phyloP scores from a whole-genome alignment of 2,329 filamentous ascomycete species.

The Xenoacremonium recifei region DNA sequence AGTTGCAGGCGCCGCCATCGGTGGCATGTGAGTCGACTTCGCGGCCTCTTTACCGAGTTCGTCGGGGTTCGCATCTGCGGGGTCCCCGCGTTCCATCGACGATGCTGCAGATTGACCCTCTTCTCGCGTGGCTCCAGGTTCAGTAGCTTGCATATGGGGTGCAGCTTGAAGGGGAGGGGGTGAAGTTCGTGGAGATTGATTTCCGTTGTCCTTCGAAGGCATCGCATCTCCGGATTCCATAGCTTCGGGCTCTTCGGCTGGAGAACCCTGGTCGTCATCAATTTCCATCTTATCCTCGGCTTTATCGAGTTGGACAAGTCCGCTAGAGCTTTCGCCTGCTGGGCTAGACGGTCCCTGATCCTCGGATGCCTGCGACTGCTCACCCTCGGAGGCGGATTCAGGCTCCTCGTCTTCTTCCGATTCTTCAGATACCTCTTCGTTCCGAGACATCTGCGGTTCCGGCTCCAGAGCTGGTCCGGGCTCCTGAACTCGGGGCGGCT shows the following conservation, averaged over 20 bases:
- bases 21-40: constrained; percentile 10
- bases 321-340: no score
- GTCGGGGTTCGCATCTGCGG: not conserved
- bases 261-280: constrained; percentile 3
- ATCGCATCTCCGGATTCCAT: constrained; percentile 3
- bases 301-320: no score
- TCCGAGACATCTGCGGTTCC: not conserved
- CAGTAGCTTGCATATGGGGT: not conserved
- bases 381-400: not conserved
- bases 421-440: not conserved
- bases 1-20: constrained; percentile 3
- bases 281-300: constrained; percentile 7
- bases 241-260: not conserved
- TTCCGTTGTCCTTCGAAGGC: no score
- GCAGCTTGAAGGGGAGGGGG: not conserved
- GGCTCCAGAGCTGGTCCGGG: constrained; percentile 1
- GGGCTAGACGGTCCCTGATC: no score
- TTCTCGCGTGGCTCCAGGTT: constrained; percentile 1
- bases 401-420: not conserved
- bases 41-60: not conserved
- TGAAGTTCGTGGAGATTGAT: constrained; percentile 1
- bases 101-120: not conserved
- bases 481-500: constrained; percentile 1
- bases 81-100: not conserved
- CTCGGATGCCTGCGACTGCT: no score